Base-by-base conservation (phyloP, 2,329 filamentous ascomycete species). In the Dothideomycetes sp. region DNA sequence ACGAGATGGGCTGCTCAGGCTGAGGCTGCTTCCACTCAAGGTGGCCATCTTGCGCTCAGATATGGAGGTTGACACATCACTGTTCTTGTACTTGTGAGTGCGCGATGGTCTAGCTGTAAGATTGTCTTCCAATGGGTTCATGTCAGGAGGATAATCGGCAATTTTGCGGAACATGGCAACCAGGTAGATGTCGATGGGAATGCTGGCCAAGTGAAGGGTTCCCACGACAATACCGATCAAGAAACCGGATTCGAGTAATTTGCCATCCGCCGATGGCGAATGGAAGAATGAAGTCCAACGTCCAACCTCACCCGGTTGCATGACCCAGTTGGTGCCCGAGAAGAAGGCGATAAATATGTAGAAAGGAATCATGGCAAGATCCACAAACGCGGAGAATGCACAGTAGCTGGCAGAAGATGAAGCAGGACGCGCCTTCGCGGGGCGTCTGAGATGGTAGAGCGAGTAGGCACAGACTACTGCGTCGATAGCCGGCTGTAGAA, bases 101-200 rank as follows among this genome's bases (percentile, higher is more conserved):
- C 60, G 55, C 64, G 69, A 43, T 63, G 34, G 47, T 17, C 80
- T 76, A 9, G 84, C 79, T 1, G 87, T 95, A 44, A 94, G 66
- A 53, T 89, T 80, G 49, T 84, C 78, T 58, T 95, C 88, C 11
- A 96, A 70, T 2, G 89, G 89, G 58, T 96, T 96, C 83, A 94
- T 86, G 55, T 96, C 89, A 0, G 89, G 88, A 5, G 89, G 89
- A 58, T 95, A 73, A 15, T 72, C 69, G 4, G 79, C 71, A 53
- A 96, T 95, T 55, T 83, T 82, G 28, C 80, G 76, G 74, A 95
- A 96, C 51, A 82, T 75, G 38, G 84, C 58, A 12, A 78, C 77
- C 18, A 96, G 69, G 64, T 82, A 95, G 22, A 84, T 57, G 4
- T 84, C 84, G 24, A 93, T 66, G 13, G 68, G 61, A 1, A 91